Evolutionary conservation across 2,329 filamentous ascomycete species (phyloP), one percentile per base, ranked within the genome.

Genomic region (Diaporthe sp.): DNA sequence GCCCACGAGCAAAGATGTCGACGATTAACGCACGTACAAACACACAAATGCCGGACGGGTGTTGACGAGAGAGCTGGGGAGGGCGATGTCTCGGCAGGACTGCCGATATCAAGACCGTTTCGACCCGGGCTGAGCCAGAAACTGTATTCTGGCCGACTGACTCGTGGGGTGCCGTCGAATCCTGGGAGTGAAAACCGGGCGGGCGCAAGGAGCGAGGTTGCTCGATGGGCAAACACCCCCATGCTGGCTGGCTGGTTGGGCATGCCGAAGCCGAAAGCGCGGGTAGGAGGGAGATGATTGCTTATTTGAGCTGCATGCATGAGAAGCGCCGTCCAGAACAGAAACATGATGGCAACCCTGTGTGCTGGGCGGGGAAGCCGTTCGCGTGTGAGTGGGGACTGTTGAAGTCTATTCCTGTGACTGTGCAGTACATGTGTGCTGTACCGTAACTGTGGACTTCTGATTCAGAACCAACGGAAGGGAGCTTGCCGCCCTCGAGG

Each of bases 241-340:
- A 72, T 56, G 59, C 68, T 73, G 53, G 30, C 5, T 47, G 44
- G 44, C 44, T 10, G 6, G 35, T 25, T 58, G 63, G 53, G 61
- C 39, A 44, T 42, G 70, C 42, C 44, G 58, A 50, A 19, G 55
- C 25, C 59, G 53, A 50, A 35, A 32, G 68, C 32, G 42, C 53
- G 70, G 53, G 44, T 63, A 68, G 50, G 25, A 56, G 30, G 55
- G 47, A 66, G 27, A 25, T 55, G 63, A 30, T 44, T 55, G 12
- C 66, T 63, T 35, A 39, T 71, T 55, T 30, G n/a, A 71, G 51
- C 74, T 44, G 51, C 59, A 56, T 75, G 71, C 74, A 71, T 71
- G 27, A 63, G 71, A 71, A 69, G 71, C 71, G 68, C 72, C 59
- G 55, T 69, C 55, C 70, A 68, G 47, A 56, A 58, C 65, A 63